Evolutionary conservation across 345 rosid genomes (phyloP).

Genomic region (Populus deltoides): DNA sequence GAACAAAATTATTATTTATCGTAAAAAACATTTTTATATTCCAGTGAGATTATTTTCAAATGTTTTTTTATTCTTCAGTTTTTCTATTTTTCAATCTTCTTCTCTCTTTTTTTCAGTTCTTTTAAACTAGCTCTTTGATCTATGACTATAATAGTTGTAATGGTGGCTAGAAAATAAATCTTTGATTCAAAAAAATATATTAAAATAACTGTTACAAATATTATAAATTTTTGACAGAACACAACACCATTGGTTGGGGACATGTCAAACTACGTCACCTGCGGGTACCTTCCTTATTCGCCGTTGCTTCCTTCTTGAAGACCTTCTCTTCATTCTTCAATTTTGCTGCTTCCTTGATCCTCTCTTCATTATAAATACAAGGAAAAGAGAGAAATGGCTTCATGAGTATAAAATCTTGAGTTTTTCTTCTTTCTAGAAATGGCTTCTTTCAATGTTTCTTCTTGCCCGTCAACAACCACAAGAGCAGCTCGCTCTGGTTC

Average conservation of each 20-base stretch:
- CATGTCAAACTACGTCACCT: neutral
- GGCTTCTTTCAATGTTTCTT: slow-evolving; percentile 19
- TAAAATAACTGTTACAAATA: no score
- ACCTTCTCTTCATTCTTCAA: neutral
- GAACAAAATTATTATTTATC: no score
- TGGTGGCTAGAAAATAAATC: no score
- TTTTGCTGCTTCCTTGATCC: neutral
- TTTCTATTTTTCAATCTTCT: no score
- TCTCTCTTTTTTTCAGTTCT: no score
- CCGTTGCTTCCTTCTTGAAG: neutral
- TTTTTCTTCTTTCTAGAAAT: neutral
- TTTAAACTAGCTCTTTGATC: no score
- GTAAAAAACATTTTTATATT: no score
- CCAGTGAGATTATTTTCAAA: no score
- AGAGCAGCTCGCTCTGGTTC: slow-evolving; percentile 11
- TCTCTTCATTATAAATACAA: neutral
- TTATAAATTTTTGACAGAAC: no score
- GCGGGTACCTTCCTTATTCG: slow-evolving; percentile 2
- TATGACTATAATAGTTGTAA: no score
- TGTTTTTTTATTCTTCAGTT: no score
- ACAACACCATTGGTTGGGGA: slow-evolving; percentile 1
- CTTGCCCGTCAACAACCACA: slow-evolving; percentile 12
- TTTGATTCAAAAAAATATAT: no score
- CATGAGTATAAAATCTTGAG: neutral
- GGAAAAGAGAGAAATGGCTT: neutral